Percentiles rank a stretch among this genome's conserved stretches.
Evolutionary conservation across 1,284 basidiomycete species (phyloP).

Genomic region (Ganoderma lucidum): DNA sequence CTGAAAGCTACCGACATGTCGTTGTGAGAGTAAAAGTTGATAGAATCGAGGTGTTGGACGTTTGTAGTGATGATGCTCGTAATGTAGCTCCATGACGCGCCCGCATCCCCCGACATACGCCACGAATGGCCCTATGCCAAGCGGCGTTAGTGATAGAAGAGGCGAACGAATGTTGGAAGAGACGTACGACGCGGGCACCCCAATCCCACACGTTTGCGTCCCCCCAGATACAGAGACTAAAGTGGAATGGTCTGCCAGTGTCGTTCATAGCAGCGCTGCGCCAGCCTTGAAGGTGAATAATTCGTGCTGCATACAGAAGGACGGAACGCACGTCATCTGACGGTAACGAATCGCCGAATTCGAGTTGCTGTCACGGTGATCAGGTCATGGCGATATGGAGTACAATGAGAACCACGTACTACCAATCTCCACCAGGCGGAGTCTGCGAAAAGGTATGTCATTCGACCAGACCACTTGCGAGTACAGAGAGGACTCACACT

Average conservation of each 20-base stretch:
- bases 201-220: slow-evolving; percentile 59
- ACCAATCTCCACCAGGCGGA: slow-evolving; percentile 55
- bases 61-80: slow-evolving; percentile 53
- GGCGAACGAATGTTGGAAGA: background rate
- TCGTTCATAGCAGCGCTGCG: slow-evolving; percentile 52
- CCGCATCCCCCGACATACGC: slow-evolving; percentile 61
- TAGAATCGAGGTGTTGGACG: slow-evolving; percentile 48
- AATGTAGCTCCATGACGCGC: slow-evolving; percentile 58
- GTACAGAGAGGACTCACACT: slow-evolving; percentile 39
- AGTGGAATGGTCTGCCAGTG: slow-evolving; percentile 53
- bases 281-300: background rate
- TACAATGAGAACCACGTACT: slow-evolving; percentile 48
- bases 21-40: slow-evolving; percentile 59
- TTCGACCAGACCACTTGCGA: background rate
- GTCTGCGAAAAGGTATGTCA: slow-evolving; percentile 35
- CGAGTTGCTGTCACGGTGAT: slow-evolving; percentile 50
- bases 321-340: slow-evolving; percentile 55
- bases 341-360: slow-evolving; percentile 64
- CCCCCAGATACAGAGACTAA: slow-evolving; percentile 61
- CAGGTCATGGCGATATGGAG: background rate
- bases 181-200: slow-evolving; percentile 58
- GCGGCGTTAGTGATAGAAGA: background rate
- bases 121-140: slow-evolving; percentile 58
- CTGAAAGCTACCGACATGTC: slow-evolving; percentile 49
- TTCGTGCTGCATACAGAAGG: slow-evolving; percentile 7